Evolutionary conservation across 352 stramenopile genomes (phyloP).

Genomic region (Globisporangium recalcitrans): DNA sequence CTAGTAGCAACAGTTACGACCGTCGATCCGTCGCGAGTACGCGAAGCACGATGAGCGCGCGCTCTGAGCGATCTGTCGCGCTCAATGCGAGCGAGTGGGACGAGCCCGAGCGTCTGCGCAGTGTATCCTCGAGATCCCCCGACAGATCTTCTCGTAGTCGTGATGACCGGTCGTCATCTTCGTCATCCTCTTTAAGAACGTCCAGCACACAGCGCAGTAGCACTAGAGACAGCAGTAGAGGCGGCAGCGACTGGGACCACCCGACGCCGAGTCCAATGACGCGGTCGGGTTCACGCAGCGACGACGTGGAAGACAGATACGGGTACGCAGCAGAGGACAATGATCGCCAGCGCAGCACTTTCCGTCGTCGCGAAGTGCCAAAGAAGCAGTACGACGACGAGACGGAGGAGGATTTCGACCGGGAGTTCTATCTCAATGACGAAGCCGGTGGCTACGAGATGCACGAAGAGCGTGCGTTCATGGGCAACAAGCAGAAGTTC

Average conservation of each 20-base stretch:
- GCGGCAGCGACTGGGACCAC: conserved; percentile 39
- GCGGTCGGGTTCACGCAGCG: conserved; percentile 7
- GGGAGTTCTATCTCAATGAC: conserved; percentile 95
- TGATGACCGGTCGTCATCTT: not conserved
- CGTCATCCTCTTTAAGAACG: conserved; percentile 12
- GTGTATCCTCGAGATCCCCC: conserved; percentile 22
- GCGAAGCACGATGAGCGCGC: conserved; percentile 19
- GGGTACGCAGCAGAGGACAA: conserved; percentile 14
- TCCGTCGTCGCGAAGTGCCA: conserved; percentile 25
- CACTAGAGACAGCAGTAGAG: conserved; percentile 4
- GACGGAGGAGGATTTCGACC: conserved; percentile 91
- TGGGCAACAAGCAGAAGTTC: conserved; percentile 91
- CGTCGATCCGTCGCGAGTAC: conserved; percentile 15
- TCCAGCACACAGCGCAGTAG: conserved; percentile 22
- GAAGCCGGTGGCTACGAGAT: conserved; percentile 59
- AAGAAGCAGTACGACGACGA: conserved; percentile 81
- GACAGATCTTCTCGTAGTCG: conserved; percentile 2
- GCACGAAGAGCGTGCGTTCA: conserved; percentile 79
- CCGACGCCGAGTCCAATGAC: conserved; percentile 39
- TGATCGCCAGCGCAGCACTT: conserved; percentile 5
- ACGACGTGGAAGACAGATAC: conserved; percentile 8
- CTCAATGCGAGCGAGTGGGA: conserved; percentile 76
- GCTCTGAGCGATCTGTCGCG: conserved; percentile 25
- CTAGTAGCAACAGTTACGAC: not conserved
- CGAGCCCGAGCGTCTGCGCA: conserved; percentile 60